These are phyloP conservation scores for Jamesozyma gamospora DNA, from an alignment of 805 yeast species.

Conservation along the genomic window DNA sequence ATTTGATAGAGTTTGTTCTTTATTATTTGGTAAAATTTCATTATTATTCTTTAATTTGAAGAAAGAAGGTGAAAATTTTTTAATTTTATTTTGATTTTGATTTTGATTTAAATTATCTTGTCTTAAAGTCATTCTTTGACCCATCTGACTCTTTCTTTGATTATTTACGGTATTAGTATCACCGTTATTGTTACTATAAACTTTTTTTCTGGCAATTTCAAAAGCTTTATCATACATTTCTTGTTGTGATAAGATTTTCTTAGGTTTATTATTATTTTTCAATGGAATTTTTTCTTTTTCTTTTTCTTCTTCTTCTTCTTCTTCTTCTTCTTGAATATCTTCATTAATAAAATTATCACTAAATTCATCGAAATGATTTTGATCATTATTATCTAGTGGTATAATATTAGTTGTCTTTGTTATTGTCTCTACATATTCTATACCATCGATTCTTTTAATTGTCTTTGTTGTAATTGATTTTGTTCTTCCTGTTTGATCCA, in stretches of 20 bases:
- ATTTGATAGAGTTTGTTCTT: not conserved
- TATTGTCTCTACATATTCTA: conserved; percentile 40
- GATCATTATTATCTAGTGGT: conserved; percentile 4
- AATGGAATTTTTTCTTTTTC: not conserved
- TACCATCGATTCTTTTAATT: conserved; percentile 39
- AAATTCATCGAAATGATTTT: conserved; percentile 26
- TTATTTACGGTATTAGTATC: not conserved
- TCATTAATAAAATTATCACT: conserved; percentile 18
- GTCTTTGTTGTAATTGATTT: conserved; percentile 47
- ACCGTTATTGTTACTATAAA: conserved; percentile 29
- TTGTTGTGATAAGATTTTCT: conserved; percentile 23
- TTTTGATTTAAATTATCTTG: not conserved
- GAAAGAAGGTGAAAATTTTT: conserved; percentile 2
- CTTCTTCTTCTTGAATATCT: conserved; percentile 4
- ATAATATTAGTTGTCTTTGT: conserved; percentile 29
- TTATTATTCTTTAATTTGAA: conserved; percentile 4
- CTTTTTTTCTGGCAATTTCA: conserved; percentile 46
- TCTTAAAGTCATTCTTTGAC: conserved; percentile 18
- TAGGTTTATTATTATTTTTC: not conserved
- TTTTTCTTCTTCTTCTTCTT: conserved; percentile 15
- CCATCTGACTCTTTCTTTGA: conserved; percentile 14
- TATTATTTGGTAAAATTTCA: too few relatives aligned
- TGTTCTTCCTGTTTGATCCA: conserved; percentile 43
- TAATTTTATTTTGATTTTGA: not conserved
- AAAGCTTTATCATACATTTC: conserved; percentile 49